Evolutionary conservation across 768 basidiomycete genomes (phyloP).

Genomic region (Termitomyces sp.): DNA sequence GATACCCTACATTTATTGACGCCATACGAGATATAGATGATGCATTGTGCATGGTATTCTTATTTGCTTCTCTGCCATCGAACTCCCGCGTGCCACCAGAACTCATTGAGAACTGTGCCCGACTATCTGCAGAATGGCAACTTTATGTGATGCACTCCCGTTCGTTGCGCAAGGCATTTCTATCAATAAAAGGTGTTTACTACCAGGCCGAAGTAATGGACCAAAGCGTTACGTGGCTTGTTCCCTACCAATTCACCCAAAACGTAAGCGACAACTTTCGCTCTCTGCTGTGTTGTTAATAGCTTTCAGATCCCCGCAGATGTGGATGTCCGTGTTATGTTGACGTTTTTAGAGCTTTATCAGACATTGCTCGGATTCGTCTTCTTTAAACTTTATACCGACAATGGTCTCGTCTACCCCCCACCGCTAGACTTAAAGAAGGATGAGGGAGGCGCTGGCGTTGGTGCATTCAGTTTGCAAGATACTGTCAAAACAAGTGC

Average conservation of each 20-base stretch:
- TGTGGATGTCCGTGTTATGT: constrained; percentile 96
- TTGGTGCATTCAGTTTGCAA: constrained; percentile 84
- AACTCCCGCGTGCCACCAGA: constrained; percentile 76
- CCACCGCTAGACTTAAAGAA: constrained; percentile 82
- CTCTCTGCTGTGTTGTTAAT: constrained; percentile 9
- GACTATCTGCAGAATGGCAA: constrained; percentile 94
- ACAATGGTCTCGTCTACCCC: constrained; percentile 90
- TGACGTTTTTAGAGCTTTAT: constrained; percentile 97
- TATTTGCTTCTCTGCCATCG: constrained; percentile 92
- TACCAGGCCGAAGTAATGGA: constrained; percentile 96
- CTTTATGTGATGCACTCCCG: constrained; percentile 89
- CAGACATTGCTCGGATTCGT: constrained; percentile 95
- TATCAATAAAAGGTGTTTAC: constrained; percentile 97
- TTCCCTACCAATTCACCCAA: constrained; percentile 97
- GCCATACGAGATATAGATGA: constrained; percentile 97
- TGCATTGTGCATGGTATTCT: constrained; percentile 90
- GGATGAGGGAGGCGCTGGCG: constrained; percentile 83
- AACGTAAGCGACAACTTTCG: constrained; percentile 51
- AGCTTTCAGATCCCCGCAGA: constrained; percentile 78
- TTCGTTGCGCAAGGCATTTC: constrained; percentile 84
- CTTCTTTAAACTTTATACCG: constrained; percentile 98
- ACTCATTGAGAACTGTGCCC: constrained; percentile 86
- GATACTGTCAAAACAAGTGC: constrained; percentile 31
- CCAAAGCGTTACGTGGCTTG: constrained; percentile 92
- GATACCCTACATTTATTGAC: constrained; percentile 96